A percentile compares a stretch with the other conserved stretches of the same genome.
Evolutionary conservation across 257 asterid genomes (phyloP).

Genomic region (Przewalskia tangutica): DNA sequence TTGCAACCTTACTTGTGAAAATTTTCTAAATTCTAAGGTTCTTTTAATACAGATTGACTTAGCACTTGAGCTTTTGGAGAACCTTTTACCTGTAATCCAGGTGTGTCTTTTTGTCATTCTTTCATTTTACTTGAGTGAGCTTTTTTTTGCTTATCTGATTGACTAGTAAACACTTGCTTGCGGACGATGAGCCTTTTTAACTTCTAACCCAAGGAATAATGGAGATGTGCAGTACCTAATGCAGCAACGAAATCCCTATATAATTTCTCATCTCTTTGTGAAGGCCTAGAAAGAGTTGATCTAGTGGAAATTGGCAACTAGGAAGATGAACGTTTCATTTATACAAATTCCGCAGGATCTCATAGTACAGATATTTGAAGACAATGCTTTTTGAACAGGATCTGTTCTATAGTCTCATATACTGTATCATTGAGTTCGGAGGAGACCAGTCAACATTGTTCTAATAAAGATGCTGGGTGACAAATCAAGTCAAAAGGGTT

Average conservation of each 20-base stretch:
- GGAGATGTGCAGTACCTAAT: background rate
- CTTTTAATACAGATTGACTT: slow-evolving; percentile 62
- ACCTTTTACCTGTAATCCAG: slow-evolving; percentile 85
- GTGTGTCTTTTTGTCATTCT: slow-evolving; percentile 17
- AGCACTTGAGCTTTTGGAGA: slow-evolving; percentile 87
- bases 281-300: background rate
- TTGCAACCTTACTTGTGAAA: background rate
- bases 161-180: background rate
- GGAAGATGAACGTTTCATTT: background rate
- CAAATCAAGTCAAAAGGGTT: background rate
- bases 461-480: background rate
- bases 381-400: background rate
- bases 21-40: background rate
- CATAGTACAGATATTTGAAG: background rate
- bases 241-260: background rate
- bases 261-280: background rate
- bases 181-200: background rate
- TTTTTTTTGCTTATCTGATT: background rate
- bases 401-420: background rate
- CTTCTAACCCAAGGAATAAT: background rate
- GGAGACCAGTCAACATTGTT: background rate
- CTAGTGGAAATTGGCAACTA: background rate
- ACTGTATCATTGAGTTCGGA: background rate
- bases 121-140: background rate
- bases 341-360: background rate